Conservation (phyloP, 495 filamentous ascomycete genomes). For the Neurospora sp. region DNA sequence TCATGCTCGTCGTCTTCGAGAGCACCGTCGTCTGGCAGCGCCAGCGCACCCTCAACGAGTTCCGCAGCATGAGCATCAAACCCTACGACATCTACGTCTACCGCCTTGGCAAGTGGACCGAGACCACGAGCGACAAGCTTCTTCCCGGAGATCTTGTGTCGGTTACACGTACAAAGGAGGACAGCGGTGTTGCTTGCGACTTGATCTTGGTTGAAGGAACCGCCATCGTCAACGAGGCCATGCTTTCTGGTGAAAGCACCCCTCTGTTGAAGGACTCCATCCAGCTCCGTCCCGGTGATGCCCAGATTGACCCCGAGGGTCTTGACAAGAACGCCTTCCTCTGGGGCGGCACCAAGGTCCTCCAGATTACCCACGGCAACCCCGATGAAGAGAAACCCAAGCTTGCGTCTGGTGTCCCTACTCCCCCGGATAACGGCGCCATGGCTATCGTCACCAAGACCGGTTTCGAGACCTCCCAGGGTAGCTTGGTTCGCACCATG, state of each 20-base stretch:
- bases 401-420: constrained; percentile 58
- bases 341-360: constrained; percentile 92
- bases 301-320: constrained; percentile 77
- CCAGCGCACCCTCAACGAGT: constrained; percentile 92
- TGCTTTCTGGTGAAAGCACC: constrained; percentile 97
- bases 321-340: constrained; percentile 95
- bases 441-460: constrained; percentile 94
- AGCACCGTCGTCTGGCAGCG: constrained; percentile 99
- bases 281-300: constrained; percentile 78
- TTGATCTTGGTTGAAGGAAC: constrained; percentile 91
- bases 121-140: constrained; percentile 87
- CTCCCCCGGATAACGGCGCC: constrained; percentile 81
- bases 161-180: constrained; percentile 90
- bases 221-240: constrained; percentile 97
- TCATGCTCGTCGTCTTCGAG: constrained; percentile 97
- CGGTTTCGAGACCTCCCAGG: constrained; percentile 97
- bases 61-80: constrained; percentile 98
- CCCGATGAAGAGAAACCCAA: constrained; percentile 59
- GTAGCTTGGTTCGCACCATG: constrained; percentile 96
- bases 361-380: constrained; percentile 83
- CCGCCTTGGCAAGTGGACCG: constrained; percentile 73
- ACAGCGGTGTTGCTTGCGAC: constrained; percentile 93
- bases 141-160: constrained; percentile 95
- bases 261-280: constrained; percentile 94
- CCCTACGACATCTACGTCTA: constrained; percentile 91